Evolutionary conservation across 768 basidiomycete genomes (phyloP).

Genomic region (Tylopilus intermedius): DNA sequence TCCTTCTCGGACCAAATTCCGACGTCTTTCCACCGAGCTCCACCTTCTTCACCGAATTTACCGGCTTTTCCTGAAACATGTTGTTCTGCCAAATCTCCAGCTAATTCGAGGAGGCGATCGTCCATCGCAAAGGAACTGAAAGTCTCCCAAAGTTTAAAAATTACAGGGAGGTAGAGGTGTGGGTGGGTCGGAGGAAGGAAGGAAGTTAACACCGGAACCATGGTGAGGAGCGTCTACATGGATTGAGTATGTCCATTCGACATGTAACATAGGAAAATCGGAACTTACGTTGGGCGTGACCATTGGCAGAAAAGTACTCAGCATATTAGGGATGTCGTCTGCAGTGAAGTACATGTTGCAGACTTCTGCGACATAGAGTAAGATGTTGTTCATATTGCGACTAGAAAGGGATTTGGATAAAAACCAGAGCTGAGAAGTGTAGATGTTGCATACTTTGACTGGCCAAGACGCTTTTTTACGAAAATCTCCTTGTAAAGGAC

Average conservation of each 20-base stretch:
- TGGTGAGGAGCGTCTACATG: slow-evolving; percentile 57
- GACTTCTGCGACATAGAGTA: slow-evolving; percentile 69
- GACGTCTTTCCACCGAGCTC: slow-evolving; percentile 70
- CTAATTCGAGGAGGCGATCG: slow-evolving; percentile 68
- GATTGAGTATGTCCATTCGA: slow-evolving; percentile 3
- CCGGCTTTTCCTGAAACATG: slow-evolving; percentile 60
- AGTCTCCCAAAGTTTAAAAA: slow-evolving; percentile 76
- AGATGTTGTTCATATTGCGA: slow-evolving; percentile 64
- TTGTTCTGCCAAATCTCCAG: slow-evolving; percentile 66
- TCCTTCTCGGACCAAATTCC: slow-evolving; percentile 86
- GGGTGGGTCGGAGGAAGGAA: slow-evolving; percentile 68
- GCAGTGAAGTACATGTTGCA: slow-evolving; percentile 67
- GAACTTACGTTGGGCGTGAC: slow-evolving; percentile 63
- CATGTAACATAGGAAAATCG: background rate
- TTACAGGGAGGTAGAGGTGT: slow-evolving; percentile 62
- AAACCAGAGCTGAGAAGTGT: background rate
- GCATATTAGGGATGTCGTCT: slow-evolving; percentile 63
- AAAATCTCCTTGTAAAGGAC: slow-evolving; percentile 69
- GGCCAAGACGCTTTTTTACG: slow-evolving; percentile 59
- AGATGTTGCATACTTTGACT: slow-evolving; percentile 47
- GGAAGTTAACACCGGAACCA: slow-evolving; percentile 71
- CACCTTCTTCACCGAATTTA: slow-evolving; percentile 49
- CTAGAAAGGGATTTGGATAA: slow-evolving; percentile 26
- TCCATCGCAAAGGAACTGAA: slow-evolving; percentile 72
- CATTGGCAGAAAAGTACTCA: slow-evolving; percentile 64